Conservation (phyloP, 1,139 yeast species). For the Candida sojae region DNA sequence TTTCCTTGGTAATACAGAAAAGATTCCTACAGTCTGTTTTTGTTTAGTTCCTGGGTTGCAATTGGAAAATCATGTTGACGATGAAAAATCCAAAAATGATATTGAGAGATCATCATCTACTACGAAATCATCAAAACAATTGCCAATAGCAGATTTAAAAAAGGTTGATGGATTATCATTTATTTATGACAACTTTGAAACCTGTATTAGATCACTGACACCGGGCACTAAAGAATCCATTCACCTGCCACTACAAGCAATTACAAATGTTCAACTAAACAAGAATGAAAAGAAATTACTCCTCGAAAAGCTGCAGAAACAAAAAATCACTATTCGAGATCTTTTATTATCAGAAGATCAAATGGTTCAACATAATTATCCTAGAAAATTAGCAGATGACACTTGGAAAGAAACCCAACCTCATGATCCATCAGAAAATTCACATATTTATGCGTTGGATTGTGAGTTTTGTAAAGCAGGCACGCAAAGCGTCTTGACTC, state of each 20-base stretch:
- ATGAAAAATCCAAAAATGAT: neutral
- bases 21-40: slow-evolving; percentile 52
- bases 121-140: slow-evolving; percentile 1
- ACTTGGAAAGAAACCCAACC: slow-evolving; percentile 58
- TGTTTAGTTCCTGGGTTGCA: slow-evolving; percentile 69
- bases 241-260: slow-evolving; percentile 55
- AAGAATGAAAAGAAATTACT: slow-evolving; percentile 51
- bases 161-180: slow-evolving; percentile 31
- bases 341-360: slow-evolving; percentile 50
- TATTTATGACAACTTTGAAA: slow-evolving; percentile 38
- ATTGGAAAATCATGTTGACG: slow-evolving; percentile 35
- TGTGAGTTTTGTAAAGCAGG: slow-evolving; percentile 87
- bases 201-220: slow-evolving; percentile 44
- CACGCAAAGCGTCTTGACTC: slow-evolving; percentile 65
- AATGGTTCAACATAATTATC: slow-evolving; percentile 54
- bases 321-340: slow-evolving; percentile 53
- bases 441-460: slow-evolving; percentile 77
- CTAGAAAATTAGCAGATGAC: slow-evolving; percentile 38
- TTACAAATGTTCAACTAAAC: slow-evolving; percentile 57
- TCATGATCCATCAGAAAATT: slow-evolving; percentile 41
- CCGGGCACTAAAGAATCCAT: slow-evolving; percentile 68
- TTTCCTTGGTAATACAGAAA: slow-evolving; percentile 23
- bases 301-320: slow-evolving; percentile 30
- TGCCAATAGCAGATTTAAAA: slow-evolving; percentile 10
- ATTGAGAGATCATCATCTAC: neutral